A percentile compares a stretch with the other conserved stretches of the same genome.
These are phyloP conservation scores for Aphanomyces astaci DNA, from an alignment of 352 stramenopile species.

Conservation along the genomic window DNA sequence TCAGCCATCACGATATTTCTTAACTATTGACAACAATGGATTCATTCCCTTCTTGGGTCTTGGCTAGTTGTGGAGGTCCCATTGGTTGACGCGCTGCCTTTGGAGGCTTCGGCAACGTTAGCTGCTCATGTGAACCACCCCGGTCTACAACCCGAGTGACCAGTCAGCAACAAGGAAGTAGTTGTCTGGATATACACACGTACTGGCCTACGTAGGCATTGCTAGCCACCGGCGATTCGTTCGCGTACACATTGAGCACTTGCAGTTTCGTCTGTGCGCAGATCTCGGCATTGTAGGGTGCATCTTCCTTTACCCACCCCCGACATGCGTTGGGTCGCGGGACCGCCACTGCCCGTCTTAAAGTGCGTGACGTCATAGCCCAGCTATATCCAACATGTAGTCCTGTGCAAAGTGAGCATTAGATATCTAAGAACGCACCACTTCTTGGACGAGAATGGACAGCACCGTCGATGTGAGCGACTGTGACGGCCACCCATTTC, in stretches of 20 bases:
- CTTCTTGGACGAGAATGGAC: conserved; percentile 12
- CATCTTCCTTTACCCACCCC: neutral
- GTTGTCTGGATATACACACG: neutral
- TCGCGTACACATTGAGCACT: conserved; percentile 37
- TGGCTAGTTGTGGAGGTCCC: neutral
- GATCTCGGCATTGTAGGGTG: conserved; percentile 40
- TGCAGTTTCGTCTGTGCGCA: conserved; percentile 36
- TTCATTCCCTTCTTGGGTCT: neutral
- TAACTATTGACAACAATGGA: too few relatives aligned
- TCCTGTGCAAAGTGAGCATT: neutral
- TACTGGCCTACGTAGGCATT: conserved; percentile 15
- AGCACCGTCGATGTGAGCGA: neutral
- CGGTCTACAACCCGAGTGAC: conserved; percentile 21
- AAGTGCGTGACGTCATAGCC: conserved; percentile 12
- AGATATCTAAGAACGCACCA: conserved; percentile 1
- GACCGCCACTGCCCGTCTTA: neutral
- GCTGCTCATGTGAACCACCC: conserved; percentile 41
- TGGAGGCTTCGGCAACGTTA: conserved; percentile 28
- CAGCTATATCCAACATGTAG: conserved; percentile 3
- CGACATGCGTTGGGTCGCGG: neutral
- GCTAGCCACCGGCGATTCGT: conserved; percentile 26
- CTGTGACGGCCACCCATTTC: conserved; percentile 14
- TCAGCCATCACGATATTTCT: neutral
- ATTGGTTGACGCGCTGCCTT: neutral
- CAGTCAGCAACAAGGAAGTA: neutral